A percentile compares a stretch with the other conserved stretches of the same genome.
Evolutionary conservation across 2,329 filamentous ascomycete species (phyloP).

Genomic region (Claviceps capensis): DNA sequence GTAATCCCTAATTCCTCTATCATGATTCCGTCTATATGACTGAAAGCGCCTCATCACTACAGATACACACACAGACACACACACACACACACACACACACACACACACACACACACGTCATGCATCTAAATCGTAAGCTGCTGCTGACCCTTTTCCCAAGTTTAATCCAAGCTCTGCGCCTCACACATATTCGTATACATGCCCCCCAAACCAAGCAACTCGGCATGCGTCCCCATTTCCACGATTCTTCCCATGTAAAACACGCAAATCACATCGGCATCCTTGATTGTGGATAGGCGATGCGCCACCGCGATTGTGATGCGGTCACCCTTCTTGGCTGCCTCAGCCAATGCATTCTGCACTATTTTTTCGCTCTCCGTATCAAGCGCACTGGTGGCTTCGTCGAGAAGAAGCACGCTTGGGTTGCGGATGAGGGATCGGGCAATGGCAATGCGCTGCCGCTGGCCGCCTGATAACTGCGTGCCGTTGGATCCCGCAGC

Average conservation of each 20-base stretch:
- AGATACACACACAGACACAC: no score
- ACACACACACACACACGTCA: no score
- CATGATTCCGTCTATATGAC: no score
- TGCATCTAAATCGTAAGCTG: no score
- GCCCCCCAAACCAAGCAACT: conserved; percentile 33
- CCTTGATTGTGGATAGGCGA: conserved; percentile 78
- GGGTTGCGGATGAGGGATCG: conserved; percentile 57
- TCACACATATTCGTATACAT: conserved; percentile 33
- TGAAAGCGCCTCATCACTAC: no score
- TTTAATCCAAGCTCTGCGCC: background rate
- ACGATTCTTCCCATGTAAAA: conserved; percentile 42
- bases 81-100: no score
- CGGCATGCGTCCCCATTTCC: conserved; percentile 42
- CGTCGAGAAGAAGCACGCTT: conserved; percentile 85
- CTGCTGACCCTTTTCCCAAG: no score
- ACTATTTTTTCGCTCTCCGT: conserved; percentile 92
- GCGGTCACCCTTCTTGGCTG: conserved; percentile 65
- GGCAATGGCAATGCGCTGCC: conserved; percentile 10
- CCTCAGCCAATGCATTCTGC: conserved; percentile 65
- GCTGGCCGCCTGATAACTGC: conserved; percentile 8
- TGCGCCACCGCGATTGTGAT: conserved; percentile 94
- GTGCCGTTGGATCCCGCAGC: conserved; percentile 52
- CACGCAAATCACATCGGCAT: conserved; percentile 47
- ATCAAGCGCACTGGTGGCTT: conserved; percentile 83
- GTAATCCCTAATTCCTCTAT: no score